Conservation (phyloP, 2,329 filamentous ascomycete genomes). For the Orbilia brochopaga region DNA sequence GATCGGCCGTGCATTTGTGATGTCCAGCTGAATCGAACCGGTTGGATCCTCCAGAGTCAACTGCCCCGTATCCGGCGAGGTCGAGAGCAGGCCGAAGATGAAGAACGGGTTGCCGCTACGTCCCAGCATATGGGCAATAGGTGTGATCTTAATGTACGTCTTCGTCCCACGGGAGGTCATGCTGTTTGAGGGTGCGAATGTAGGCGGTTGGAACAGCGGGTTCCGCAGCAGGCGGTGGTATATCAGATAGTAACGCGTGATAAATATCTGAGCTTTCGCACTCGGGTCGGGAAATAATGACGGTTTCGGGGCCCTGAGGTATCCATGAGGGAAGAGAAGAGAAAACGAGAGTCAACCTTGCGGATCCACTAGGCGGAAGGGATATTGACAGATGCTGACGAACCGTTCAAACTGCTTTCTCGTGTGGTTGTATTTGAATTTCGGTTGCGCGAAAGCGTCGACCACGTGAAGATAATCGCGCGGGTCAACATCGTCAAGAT, state of each 20-base stretch:
- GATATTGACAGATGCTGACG: constrained; percentile 18
- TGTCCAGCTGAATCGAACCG: constrained; percentile 82
- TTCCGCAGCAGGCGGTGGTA: constrained; percentile 91
- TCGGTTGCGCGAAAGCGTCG: constrained; percentile 82
- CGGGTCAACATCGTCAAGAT: constrained; percentile 70
- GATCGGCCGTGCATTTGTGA: constrained; percentile 79
- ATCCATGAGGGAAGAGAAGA: not conserved
- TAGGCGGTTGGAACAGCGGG: constrained; percentile 81
- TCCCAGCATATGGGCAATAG: constrained; percentile 72
- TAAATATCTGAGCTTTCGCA: constrained; percentile 83
- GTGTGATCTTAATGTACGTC: constrained; percentile 84
- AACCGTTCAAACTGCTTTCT: constrained; percentile 92
- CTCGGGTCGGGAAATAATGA: constrained; percentile 76
- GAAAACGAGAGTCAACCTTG: constrained; percentile 33
- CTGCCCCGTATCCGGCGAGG: constrained; percentile 76
- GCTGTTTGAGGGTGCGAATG: constrained; percentile 63
- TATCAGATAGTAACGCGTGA: constrained; percentile 88
- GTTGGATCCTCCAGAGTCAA: constrained; percentile 85
- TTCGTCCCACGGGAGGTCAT: constrained; percentile 67
- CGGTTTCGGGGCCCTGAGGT: constrained; percentile 67
- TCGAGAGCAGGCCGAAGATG: constrained; percentile 64
- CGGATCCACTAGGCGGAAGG: constrained; percentile 31
- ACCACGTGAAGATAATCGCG: constrained; percentile 84
- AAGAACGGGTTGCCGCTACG: constrained; percentile 53
- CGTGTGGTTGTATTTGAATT: constrained; percentile 73